Base-by-base conservation (phyloP, 208 protist species). In the Acanthamoeba triangularis region DNA sequence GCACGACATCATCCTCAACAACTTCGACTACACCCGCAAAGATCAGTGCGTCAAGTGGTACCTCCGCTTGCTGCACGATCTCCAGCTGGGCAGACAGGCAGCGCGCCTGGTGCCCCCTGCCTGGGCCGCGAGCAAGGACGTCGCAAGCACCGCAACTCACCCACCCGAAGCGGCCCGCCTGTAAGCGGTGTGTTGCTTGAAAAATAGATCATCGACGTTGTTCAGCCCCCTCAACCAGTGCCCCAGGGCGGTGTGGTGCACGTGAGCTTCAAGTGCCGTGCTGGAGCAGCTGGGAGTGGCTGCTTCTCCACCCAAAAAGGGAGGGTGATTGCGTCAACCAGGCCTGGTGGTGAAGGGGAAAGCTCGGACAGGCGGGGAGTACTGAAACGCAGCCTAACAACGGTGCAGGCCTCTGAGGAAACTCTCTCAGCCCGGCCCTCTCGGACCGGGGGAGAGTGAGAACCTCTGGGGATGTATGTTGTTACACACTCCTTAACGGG, bases 21-120 rank as follows among this genome's bases (percentile, higher is more conserved):
- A 85, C 76, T 85, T 37, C 76, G 76, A 85, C 13, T 85, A 85
- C 76, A 85, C 76, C 44, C 76, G 76, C 76, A 85, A 85, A 8
- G 41, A 85, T 28, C 41, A 30, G 33, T 85, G 76, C 76, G 41
- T 85, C 35, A 54, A 44, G 41, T 85, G 76, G 76, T 85, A 85
- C 41, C 76, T 85, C 35, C 35, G 41, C 28, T 33, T 85, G 35
- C 14, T n/a, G 30, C 65, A 72, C 65, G 30, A 35, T 16, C 65
- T 72, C 65, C n/a, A 35, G n/a, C 65, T 72, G 65, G 65, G 65
- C 65, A 72, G 65, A 72, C 65, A 72, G 65, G 65, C 65, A 72
- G 65, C 65, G 65, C 65, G 65, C 65, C 65, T 72, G n/a, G 23
- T 72, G 65, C 65, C 65, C 65, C 49, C 14, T 18, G 49, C 49